phyloP scores from a whole-genome alignment of 163 green algal species.

The Scenedesmus sp. region DNA sequence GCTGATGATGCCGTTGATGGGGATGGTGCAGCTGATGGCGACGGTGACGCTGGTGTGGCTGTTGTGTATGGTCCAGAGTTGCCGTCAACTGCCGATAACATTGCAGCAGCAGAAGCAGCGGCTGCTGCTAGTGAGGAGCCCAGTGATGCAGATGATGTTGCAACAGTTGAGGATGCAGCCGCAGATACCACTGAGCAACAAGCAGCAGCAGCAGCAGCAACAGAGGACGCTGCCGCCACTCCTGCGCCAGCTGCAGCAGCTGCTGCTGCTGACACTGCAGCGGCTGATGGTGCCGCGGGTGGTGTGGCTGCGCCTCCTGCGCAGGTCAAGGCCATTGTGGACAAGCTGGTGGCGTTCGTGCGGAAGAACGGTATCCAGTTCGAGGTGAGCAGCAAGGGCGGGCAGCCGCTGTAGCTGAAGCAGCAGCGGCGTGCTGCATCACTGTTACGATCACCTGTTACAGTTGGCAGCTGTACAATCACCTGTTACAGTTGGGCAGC shows the following conservation, averaged over 20 bases:
- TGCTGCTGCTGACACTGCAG: background rate
- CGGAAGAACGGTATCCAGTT: slow-evolving; percentile 54
- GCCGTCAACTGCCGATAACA: background rate
- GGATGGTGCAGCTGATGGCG: background rate
- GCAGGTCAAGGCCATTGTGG: slow-evolving; percentile 69
- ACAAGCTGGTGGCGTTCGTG: slow-evolving; percentile 77
- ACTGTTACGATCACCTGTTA: background rate
- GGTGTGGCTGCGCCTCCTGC: slow-evolving; percentile 36
- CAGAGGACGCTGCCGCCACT: background rate
- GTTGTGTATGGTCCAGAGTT: background rate
- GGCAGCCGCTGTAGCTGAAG: background rate
- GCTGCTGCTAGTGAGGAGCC: background rate
- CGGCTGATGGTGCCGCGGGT: slow-evolving; percentile 11
- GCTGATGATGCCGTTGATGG: background rate
- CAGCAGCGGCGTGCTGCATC: background rate
- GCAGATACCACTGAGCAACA: background rate
- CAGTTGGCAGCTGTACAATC: too few species aligned
- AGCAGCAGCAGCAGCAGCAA: background rate
- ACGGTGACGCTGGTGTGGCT: background rate
- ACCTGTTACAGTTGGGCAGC: background rate
- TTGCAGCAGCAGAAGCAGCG: slow-evolving; percentile 3
- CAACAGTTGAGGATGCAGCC: background rate
- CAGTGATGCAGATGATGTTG: background rate
- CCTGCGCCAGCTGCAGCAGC: background rate
- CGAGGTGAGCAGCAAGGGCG: slow-evolving; percentile 24